Base-by-base conservation (phyloP, 805 yeast species). In the Wickerhamiella shivajii region DNA sequence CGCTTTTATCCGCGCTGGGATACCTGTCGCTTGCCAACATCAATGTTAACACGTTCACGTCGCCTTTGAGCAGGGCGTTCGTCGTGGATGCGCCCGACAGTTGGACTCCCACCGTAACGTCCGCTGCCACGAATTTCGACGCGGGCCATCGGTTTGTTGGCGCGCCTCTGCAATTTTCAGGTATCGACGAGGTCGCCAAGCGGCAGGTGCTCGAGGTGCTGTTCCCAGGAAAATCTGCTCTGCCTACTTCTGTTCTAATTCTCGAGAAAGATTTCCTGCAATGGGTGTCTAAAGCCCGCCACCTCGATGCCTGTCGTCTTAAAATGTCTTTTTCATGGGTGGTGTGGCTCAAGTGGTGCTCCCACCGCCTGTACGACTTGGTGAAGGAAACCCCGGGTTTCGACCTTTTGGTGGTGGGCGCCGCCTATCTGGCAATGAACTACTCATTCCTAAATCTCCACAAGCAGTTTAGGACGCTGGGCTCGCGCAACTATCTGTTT, bases 361-460 rank as follows among this genome's bases (percentile, higher is more conserved):
- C 47, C 30, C 44, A 44, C 31, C 49, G 59, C 21, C 41, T 60
- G 18, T 36, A 40, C 10, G 53, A 46, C 23, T 48, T 56, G 20
- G 36, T 55, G 24, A 60, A 63, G 33, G 75, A 77, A 40, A 90
- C 95, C 12, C 94, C 85, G 45, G 70, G 77, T 17, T 81, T 81
- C 44, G 97, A 87, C 55, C 74, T 85, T 24, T 71, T 73, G 10
- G 64, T 85, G 38, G 75, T 90, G 32, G 64, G 80, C 2, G 52
- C 74, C 32, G 96, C 94, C 2, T 87, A 87, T 54, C 46, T 71
- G 18, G 92, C 92, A 30, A 84, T 85, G 94, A 64, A 79, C 66
- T 74, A 78, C 55, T 80, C 94, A 8, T 67, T 87, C 44, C 57
- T 70, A 39, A 72, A 73, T 39, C 67, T 87, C 19, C 85, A 79